Conservation (phyloP, 2,329 filamentous ascomycete genomes). For the Beauveria bassiana region DNA sequence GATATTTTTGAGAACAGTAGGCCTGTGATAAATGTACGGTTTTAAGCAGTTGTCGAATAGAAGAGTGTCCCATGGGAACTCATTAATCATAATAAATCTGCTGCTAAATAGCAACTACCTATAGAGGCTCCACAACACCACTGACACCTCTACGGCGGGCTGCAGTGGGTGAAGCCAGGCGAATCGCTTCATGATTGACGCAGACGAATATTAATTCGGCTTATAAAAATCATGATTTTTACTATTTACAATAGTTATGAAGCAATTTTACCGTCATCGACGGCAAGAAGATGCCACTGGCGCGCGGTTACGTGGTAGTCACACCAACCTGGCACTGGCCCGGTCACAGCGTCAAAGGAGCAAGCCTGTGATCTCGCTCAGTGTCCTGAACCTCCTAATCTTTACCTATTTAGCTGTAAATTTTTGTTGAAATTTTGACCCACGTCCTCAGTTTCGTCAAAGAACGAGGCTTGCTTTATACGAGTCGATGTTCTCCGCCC, state of each 20-base stretch:
- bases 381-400: constrained; percentile 45
- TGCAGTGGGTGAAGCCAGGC: constrained; percentile 49
- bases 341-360: constrained; percentile 50
- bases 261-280: constrained; percentile 49
- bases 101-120: constrained; percentile 15
- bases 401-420: constrained; percentile 44
- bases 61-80: background rate
- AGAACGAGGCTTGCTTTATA: background rate
- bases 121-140: constrained; percentile 45
- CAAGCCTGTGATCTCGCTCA: constrained; percentile 49
- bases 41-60: too few relatives aligned
- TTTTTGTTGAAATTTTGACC: constrained; percentile 35
- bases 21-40: background rate
- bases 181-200: constrained; percentile 52
- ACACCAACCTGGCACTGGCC: constrained; percentile 54
- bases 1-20: background rate
- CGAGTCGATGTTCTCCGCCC: background rate
- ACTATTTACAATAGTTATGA: too few relatives aligned
- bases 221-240: too few relatives aligned
- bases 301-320: constrained; percentile 46
- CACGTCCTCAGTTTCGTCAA: background rate
- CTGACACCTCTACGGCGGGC: constrained; percentile 51
- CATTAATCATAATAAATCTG: too few relatives aligned
- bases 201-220: too few relatives aligned
- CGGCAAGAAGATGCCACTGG: constrained; percentile 42